A percentile compares a stretch with the other conserved stretches of the same genome.
Conservation (phyloP, 345 rosid species). For the Eucalyptus rudis region DNA sequence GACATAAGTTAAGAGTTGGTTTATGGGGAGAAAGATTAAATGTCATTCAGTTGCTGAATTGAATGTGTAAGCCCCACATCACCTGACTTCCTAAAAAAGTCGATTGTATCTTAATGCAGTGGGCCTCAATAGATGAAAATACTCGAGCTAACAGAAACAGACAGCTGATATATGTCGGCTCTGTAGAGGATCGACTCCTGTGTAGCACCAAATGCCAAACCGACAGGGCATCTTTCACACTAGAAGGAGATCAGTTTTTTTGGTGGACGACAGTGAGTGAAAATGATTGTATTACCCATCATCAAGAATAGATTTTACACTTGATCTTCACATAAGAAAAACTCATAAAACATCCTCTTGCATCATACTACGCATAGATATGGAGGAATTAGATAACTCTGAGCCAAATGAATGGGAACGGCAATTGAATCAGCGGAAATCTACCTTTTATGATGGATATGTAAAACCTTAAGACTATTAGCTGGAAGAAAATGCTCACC, state of each 20-base stretch:
- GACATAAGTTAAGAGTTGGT: neutral
- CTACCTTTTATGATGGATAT: neutral
- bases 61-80: neutral
- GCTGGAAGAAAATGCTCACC: neutral
- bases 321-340: neutral
- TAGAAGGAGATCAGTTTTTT: neutral
- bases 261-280: neutral
- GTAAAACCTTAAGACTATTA: neutral
- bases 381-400: neutral
- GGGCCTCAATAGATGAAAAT: neutral
- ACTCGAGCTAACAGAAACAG: neutral
- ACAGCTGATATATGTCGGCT: neutral
- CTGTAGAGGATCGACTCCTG: neutral
- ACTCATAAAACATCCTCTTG: neutral
- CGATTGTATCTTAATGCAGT: neutral
- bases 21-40: neutral
- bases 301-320: neutral
- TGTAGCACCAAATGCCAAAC: neutral
- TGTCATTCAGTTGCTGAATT: neutral
- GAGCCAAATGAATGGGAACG: neutral
- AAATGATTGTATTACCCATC: neutral
- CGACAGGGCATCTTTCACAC: neutral
- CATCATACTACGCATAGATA: neutral
- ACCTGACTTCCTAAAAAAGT: neutral
- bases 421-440: neutral